These are phyloP conservation scores for Saccharomyces hybrid DNA, from an alignment of 1,139 yeast genomes.

Conservation along the genomic window DNA sequence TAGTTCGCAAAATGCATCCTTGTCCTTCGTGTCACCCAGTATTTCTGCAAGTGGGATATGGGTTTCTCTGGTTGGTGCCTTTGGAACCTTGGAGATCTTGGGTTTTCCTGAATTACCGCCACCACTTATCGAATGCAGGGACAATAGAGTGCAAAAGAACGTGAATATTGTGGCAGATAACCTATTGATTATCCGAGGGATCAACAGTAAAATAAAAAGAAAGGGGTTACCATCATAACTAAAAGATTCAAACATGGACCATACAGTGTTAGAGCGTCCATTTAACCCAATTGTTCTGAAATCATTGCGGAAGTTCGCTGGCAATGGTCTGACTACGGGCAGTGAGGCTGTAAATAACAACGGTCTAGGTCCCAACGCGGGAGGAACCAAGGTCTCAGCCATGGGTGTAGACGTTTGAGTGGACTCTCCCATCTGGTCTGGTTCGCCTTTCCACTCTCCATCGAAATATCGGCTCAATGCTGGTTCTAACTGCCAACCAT, in stretches of 20 bases:
- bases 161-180: not conserved
- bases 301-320: conserved; percentile 23
- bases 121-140: conserved; percentile 1
- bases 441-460: conserved; percentile 28
- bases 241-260: conserved; percentile 4
- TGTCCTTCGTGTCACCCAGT: not conserved
- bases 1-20: not conserved
- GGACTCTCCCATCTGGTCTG: conserved; percentile 18
- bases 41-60: not conserved
- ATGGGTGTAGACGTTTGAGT: conserved; percentile 13
- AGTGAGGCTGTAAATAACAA: not conserved
- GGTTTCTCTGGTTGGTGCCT: conserved; percentile 9
- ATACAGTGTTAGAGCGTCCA: conserved; percentile 5
- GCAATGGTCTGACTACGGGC: conserved; percentile 30
- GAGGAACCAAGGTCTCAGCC: conserved; percentile 8
- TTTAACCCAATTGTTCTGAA: conserved; percentile 23
- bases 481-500: conserved; percentile 35
- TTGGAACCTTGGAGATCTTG: conserved; percentile 15
- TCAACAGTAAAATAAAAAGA: conserved; percentile 18
- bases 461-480: conserved; percentile 36
- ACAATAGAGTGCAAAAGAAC: conserved; percentile 6
- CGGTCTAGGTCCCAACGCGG: not conserved
- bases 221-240: conserved; percentile 12
- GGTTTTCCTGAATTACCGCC: conserved; percentile 6
- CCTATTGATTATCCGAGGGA: conserved; percentile 13